These are phyloP conservation scores for Gracilariopsis chorda DNA, from an alignment of 23 red algal genomes.

Conservation along the genomic window DNA sequence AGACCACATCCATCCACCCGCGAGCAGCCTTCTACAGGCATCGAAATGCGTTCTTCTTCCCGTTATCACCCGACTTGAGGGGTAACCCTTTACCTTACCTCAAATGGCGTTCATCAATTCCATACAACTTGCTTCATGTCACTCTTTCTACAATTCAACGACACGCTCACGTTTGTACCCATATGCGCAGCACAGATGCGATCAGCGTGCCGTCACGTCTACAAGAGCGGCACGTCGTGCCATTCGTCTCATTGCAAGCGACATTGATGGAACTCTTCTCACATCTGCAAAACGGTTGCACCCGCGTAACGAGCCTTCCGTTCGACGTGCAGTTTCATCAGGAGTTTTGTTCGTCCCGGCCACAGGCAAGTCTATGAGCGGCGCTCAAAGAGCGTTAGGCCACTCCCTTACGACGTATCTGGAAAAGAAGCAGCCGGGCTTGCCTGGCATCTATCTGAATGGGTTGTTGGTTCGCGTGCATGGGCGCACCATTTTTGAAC, in stretches of 20 bases:
- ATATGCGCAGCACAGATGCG: too few relatives aligned
- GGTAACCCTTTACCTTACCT: too few relatives aligned
- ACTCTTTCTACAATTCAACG: too few relatives aligned
- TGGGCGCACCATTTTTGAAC: slow-evolving; percentile 60
- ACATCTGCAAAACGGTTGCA: slow-evolving; percentile 3
- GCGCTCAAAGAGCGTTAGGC: slow-evolving; percentile 56
- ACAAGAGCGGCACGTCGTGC: background rate
- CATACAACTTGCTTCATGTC: too few relatives aligned
- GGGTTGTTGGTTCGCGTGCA: slow-evolving; percentile 69
- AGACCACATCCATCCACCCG: too few relatives aligned
- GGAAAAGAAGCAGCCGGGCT: background rate
- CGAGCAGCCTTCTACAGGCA: too few relatives aligned
- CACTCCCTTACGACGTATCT: background rate
- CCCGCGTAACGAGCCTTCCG: background rate
- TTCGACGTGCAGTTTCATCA: background rate
- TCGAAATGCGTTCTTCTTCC: too few relatives aligned
- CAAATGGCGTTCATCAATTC: too few relatives aligned
- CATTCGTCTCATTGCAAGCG: slow-evolving; percentile 16
- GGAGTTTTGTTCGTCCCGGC: slow-evolving; percentile 56
- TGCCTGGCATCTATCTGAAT: slow-evolving; percentile 81
- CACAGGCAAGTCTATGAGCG: slow-evolving; percentile 78
- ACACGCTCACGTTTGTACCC: too few relatives aligned
- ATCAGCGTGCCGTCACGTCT: too few relatives aligned
- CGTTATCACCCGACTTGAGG: too few relatives aligned
- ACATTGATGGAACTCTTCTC: slow-evolving; percentile 45